A percentile compares a stretch with the other conserved stretches of the same genome.
phyloP scores from a whole-genome alignment of 23 red algal species.

The Gracilaria caudata region DNA sequence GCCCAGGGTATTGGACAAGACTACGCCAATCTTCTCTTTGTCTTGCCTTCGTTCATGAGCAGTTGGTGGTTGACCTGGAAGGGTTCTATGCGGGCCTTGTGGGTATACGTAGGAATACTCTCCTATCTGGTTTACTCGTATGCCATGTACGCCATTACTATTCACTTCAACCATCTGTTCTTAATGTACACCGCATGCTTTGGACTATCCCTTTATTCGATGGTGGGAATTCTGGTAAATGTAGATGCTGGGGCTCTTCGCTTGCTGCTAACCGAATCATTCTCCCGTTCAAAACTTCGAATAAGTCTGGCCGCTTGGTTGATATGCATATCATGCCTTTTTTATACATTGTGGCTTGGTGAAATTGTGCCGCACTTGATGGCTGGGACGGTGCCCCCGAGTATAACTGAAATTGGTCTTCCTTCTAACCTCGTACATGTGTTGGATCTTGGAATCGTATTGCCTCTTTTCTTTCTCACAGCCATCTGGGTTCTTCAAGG shows the following conservation, averaged over 20 bases:
- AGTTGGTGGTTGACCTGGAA: constrained; percentile 1
- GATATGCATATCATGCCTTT: background rate
- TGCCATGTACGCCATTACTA: constrained; percentile 24
- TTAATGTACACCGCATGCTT: background rate
- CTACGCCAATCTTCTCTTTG: background rate
- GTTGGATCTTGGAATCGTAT: constrained; percentile 3
- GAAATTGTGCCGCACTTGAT: constrained; percentile 7
- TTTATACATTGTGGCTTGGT: constrained; percentile 12
- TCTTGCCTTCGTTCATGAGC: background rate
- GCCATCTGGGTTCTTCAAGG: background rate
- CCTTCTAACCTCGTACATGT: constrained; percentile 24
- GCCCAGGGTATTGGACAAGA: constrained; percentile 33
- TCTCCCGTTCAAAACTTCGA: background rate
- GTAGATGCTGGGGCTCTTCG: background rate
- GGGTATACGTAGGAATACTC: background rate
- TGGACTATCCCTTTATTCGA: constrained; percentile 23
- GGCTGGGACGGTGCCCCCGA: background rate
- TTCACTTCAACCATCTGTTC: constrained; percentile 29
- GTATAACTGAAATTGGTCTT: constrained; percentile 12
- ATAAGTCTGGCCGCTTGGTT: background rate
- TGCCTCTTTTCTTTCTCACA: constrained; percentile 5
- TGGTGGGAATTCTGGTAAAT: constrained; percentile 16
- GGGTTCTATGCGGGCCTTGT: background rate
- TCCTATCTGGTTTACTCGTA: constrained; percentile 23
- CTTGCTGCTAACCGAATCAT: too few species aligned